A percentile compares a stretch with the other conserved stretches of the same genome.
These are phyloP conservation scores for Ascochyta rabiei DNA, from an alignment of 2,329 filamentous ascomycete genomes.

Conservation along the genomic window DNA sequence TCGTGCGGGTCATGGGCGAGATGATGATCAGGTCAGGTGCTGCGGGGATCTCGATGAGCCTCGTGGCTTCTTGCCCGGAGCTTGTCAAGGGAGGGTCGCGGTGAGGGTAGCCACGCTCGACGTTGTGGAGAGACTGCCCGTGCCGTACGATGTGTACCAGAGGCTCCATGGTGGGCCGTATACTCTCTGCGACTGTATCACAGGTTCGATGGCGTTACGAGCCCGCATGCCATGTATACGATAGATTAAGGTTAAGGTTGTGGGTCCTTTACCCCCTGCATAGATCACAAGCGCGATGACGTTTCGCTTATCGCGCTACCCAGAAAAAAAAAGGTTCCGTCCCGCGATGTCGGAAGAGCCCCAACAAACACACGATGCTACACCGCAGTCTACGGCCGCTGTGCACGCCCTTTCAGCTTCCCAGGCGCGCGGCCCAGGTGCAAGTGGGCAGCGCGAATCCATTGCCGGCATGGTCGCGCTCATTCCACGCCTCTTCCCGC, in stretches of 20 bases:
- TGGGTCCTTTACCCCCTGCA: background rate
- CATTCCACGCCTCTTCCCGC: conserved; percentile 36
- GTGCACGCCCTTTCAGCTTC: conserved; percentile 11
- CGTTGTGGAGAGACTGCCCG: conserved; percentile 30
- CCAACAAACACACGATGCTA: conserved; percentile 21
- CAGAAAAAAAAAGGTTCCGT: conserved; percentile 20
- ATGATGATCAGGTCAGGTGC: conserved; percentile 29
- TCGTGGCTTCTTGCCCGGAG: conserved; percentile 17
- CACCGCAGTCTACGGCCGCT: conserved; percentile 17
- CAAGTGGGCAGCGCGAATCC: conserved; percentile 4
- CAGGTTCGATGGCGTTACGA: background rate
- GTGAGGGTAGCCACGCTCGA: conserved; percentile 19
- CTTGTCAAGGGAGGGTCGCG: conserved; percentile 30
- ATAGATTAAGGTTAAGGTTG: background rate
- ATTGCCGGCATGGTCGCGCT: conserved; percentile 30
- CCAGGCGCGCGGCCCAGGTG: conserved; percentile 11
- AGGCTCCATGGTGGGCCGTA: background rate
- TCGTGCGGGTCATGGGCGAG: conserved; percentile 33
- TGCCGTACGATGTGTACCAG: conserved; percentile 28
- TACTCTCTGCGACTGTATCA: background rate
- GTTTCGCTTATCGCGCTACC: conserved; percentile 6
- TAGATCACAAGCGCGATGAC: conserved; percentile 12
- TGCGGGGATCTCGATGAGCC: conserved; percentile 8
- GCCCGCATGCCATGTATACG: too few relatives aligned
- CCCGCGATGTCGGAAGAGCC: conserved; percentile 13